Conservation (phyloP, 768 basidiomycete genomes). For the Hortiboletus campestris region DNA sequence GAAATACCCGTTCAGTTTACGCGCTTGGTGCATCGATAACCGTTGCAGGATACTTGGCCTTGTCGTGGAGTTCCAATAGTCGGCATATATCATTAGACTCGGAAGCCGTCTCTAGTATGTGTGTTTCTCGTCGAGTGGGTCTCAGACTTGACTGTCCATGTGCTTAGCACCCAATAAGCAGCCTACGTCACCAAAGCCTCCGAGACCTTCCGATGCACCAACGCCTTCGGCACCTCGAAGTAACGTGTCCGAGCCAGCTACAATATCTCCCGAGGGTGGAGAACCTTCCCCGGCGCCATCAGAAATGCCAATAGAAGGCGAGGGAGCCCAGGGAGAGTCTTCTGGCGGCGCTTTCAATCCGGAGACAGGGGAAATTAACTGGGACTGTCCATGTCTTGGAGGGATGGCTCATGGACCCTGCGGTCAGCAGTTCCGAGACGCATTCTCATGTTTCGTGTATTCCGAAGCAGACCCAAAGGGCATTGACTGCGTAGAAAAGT, state of each 20-base stretch:
- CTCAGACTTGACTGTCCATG: not conserved
- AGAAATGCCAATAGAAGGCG: conserved; percentile 17
- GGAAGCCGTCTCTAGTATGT: conserved; percentile 29
- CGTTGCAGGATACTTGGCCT: conserved; percentile 47
- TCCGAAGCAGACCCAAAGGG: conserved; percentile 97
- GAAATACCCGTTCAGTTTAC: conserved; percentile 30
- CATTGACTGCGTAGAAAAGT: conserved; percentile 96
- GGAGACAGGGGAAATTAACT: conserved; percentile 98
- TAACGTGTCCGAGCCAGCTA: conserved; percentile 16
- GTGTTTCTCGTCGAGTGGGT: not conserved
- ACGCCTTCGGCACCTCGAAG: conserved; percentile 13
- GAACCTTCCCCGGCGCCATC: conserved; percentile 8
- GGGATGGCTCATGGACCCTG: conserved; percentile 99
- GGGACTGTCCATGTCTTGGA: conserved; percentile 98
- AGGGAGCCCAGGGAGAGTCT: conserved; percentile 27
- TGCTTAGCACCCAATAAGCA: conserved; percentile 21
- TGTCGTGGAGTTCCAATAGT: conserved; percentile 42
- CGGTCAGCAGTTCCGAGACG: conserved; percentile 87
- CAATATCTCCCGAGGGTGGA: not conserved
- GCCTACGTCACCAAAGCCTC: conserved; percentile 1
- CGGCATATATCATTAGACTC: conserved; percentile 51
- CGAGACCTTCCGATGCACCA: conserved; percentile 18
- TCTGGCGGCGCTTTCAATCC: conserved; percentile 80
- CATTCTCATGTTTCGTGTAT: conserved; percentile 95
- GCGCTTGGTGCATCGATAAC: conserved; percentile 46